A percentile compares a stretch with the other conserved stretches of the same genome.
Conservation (phyloP, 345 rosid genomes). For the Arabidopsis arenosa region DNA sequence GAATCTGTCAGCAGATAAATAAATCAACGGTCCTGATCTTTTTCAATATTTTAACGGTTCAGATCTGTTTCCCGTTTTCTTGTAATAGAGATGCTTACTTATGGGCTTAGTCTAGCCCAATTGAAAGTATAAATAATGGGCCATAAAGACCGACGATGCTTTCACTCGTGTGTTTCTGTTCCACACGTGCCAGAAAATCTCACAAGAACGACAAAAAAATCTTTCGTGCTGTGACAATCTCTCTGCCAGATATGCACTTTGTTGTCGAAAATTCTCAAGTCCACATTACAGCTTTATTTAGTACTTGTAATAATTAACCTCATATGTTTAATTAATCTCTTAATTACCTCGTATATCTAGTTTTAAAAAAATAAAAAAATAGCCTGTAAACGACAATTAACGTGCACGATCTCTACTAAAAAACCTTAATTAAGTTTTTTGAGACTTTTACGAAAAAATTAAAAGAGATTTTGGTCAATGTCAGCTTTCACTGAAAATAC, state of each 20-base stretch:
- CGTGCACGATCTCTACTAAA: slow-evolving; percentile 36
- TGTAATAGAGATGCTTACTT: neutral
- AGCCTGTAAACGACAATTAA: slow-evolving; percentile 30
- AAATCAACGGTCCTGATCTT: slow-evolving; percentile 7
- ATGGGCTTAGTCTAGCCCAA: neutral
- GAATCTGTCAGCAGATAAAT: slow-evolving; percentile 30
- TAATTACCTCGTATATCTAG: slow-evolving; percentile 21
- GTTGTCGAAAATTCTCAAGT: slow-evolving; percentile 18
- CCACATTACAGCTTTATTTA: slow-evolving; percentile 23
- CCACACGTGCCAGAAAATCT: slow-evolving; percentile 12
- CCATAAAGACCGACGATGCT: neutral
- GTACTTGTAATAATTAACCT: slow-evolving; percentile 37
- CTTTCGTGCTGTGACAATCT: slow-evolving; percentile 32
- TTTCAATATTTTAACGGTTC: slow-evolving; percentile 3
- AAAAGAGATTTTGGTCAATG: slow-evolving; percentile 39
- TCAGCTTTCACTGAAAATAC: slow-evolving; percentile 45
- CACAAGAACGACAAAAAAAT: slow-evolving; percentile 16
- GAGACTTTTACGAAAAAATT: neutral
- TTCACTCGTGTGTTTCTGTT: neutral
- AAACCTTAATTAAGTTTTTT: neutral
- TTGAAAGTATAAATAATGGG: neutral
- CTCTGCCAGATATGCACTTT: slow-evolving; percentile 26
- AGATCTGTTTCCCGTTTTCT: slow-evolving; percentile 15
- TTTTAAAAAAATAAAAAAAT: neutral
- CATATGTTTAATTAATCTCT: slow-evolving; percentile 19